Percentiles rank a stretch among this genome's conserved stretches.
These are phyloP conservation scores for Fusarium mangiferae DNA, from an alignment of 2,329 filamentous ascomycete genomes.

Conservation along the genomic window DNA sequence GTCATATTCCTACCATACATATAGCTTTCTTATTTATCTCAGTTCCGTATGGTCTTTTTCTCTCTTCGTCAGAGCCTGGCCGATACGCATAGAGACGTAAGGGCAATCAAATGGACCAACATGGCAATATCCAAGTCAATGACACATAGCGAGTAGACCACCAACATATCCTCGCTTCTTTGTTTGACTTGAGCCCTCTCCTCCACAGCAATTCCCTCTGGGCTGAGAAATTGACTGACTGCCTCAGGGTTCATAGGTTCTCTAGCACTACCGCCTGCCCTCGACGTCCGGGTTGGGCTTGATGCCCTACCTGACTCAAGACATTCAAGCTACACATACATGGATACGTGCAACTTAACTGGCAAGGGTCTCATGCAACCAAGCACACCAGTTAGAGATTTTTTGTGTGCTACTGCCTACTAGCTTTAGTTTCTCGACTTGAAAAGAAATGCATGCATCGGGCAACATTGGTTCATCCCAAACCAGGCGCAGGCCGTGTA, in stretches of 20 bases:
- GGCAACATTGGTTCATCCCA: background rate
- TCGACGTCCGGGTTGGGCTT: conserved; percentile 9
- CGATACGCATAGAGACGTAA: background rate
- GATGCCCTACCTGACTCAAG: conserved; percentile 32
- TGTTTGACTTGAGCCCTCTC: background rate
- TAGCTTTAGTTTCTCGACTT: background rate
- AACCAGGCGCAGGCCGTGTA: background rate
- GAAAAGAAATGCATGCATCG: background rate
- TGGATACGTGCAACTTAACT: background rate
- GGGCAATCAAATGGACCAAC: conserved; percentile 13
- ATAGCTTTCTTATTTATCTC: background rate
- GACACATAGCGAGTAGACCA: background rate
- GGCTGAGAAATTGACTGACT: background rate
- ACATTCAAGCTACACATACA: conserved; percentile 7
- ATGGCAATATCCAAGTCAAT: background rate
- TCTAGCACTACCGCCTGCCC: conserved; percentile 1
- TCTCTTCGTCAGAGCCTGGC: conserved; percentile 6
- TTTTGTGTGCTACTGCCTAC: conserved; percentile 13
- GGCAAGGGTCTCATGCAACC: conserved; percentile 23
- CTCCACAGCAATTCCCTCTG: background rate
- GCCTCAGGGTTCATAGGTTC: background rate
- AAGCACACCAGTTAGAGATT: conserved; percentile 27
- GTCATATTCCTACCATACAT: background rate
- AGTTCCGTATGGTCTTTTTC: background rate
- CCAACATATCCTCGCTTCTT: conserved; percentile 5